phyloP scores from a whole-genome alignment of 306 rosid species.

The Crotalaria pallida region DNA sequence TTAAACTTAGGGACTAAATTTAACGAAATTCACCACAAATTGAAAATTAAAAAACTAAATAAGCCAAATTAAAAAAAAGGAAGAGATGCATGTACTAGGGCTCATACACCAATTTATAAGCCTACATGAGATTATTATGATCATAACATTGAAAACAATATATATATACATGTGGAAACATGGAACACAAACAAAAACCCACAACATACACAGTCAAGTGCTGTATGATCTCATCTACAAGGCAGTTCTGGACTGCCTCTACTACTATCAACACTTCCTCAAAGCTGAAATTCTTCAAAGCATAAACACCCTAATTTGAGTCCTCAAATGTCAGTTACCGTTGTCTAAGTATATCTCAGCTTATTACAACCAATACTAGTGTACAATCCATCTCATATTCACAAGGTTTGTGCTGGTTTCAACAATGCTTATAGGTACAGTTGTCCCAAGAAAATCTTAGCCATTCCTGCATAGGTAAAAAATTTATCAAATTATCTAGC shows the following conservation, averaged over 20 bases:
- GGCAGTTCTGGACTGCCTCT: constrained; percentile 35
- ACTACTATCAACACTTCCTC: constrained; percentile 30
- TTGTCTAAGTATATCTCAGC: constrained; percentile 42
- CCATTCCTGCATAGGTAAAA: constrained; percentile 46
- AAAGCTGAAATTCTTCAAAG: constrained; percentile 27
- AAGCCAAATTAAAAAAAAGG: too few species aligned
- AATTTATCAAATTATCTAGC: background rate
- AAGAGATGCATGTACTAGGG: too few species aligned
- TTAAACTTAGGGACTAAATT: too few species aligned
- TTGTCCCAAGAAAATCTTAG: constrained; percentile 25
- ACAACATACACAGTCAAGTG: constrained; percentile 30
- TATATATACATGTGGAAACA: constrained; percentile 39
- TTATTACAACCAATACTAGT: constrained; percentile 59
- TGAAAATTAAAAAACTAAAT: too few species aligned
- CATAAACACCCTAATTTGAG: constrained; percentile 35
- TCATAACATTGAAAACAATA: constrained; percentile 28
- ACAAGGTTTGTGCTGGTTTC: constrained; percentile 45
- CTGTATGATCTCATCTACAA: constrained; percentile 33
- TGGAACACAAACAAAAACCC: constrained; percentile 38
- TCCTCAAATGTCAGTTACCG: constrained; percentile 45
- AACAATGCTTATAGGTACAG: constrained; percentile 19
- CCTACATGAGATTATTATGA: constrained; percentile 29
- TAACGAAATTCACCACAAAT: too few species aligned
- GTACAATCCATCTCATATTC: constrained; percentile 66
- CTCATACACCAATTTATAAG: too few species aligned